phyloP scores from a whole-genome alignment of 2,329 filamentous ascomycete species.

The Emydomyces testavorans region DNA sequence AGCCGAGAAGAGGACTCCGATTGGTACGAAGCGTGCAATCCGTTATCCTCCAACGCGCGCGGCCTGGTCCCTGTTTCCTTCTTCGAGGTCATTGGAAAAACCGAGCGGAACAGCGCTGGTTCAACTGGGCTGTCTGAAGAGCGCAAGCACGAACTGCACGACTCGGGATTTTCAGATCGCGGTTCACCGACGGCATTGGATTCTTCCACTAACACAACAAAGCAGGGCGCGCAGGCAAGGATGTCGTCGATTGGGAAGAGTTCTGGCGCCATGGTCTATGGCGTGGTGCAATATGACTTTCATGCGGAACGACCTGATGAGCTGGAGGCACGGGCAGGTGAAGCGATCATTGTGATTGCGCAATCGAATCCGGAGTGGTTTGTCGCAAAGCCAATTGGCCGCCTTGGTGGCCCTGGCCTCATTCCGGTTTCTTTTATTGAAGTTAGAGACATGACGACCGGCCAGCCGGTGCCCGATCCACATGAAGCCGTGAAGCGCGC shows the following conservation, averaged over 20 bases:
- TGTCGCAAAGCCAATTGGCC: conserved; percentile 95
- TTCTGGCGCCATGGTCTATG: conserved; percentile 81
- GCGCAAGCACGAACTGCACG: conserved; percentile 53
- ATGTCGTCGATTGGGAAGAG: conserved; percentile 41
- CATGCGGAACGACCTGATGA: conserved; percentile 91
- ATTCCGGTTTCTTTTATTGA: conserved; percentile 97
- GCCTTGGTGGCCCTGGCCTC: conserved; percentile 85
- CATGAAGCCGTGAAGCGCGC: conserved; percentile 76
- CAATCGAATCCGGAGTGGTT: conserved; percentile 99
- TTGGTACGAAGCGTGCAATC: conserved; percentile 99
- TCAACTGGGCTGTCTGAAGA: conserved; percentile 49
- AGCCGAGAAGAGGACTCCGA: conserved; percentile 85
- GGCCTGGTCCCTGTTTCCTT: conserved; percentile 88
- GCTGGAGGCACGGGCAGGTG: conserved; percentile 83
- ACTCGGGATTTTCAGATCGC: conserved; percentile 72
- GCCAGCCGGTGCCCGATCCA: conserved; percentile 68
- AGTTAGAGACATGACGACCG: conserved; percentile 84
- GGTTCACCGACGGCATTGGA: conserved; percentile 33
- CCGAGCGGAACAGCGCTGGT: conserved; percentile 73
- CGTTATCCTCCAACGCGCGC: conserved; percentile 66
- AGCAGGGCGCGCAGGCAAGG: conserved; percentile 29
- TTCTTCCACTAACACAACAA: conserved; percentile 25
- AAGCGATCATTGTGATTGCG: conserved; percentile 95
- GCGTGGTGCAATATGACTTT: conserved; percentile 95
- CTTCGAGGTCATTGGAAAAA: conserved; percentile 86